Evolutionary conservation across 1,139 yeast species (phyloP), one percentile per base, ranked within the genome.

Genomic region (Blastobotrys apis): DNA sequence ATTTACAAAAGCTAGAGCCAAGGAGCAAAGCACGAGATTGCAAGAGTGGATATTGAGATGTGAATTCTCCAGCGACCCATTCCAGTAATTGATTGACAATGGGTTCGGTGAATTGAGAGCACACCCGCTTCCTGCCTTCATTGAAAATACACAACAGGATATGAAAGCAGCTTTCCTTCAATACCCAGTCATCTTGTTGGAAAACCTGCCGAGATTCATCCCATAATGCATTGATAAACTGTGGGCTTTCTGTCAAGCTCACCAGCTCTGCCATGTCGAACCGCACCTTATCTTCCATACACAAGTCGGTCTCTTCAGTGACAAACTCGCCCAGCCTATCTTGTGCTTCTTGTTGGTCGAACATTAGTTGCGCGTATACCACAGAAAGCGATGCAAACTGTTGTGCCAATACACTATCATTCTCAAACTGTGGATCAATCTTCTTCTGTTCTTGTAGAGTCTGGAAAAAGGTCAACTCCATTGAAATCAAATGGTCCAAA

Each of bases 311-410:
- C 47, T 84, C 86, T 35, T 80, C 83, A 4, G 86, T 76, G 5
- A 86, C 84, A 60, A 77, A 87, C 5, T 64, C 67, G 56, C 86
- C 85, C 58, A 80, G 75, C 57, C 87, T 92, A 3, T 67, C 67
- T 8, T 43, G 39, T 8, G 34, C 47, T 5, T 38, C 37, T 16
- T 58, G 64, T 1, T 58, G 56, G 8, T 59, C 63, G 2, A 50
- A 46, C 19, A 67, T 58, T 4, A 70, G 44, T 36, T 57, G 56
- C 1, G 64, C 56, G 23, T 55, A 46, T 5, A 43, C 36, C 5
- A 51, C 34, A 13, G 49, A 42, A 19, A 54, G 37, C 12, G 45
- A 47, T 2, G 58, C 46, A 37, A 60, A 59, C 2, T 58, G 53
- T 42, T 57, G 58, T 29, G 71, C 59, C 41, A 69, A 73, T 4